Conservation (phyloP, 2,329 filamentous ascomycete species). For the Pezicula neosporulosa region DNA sequence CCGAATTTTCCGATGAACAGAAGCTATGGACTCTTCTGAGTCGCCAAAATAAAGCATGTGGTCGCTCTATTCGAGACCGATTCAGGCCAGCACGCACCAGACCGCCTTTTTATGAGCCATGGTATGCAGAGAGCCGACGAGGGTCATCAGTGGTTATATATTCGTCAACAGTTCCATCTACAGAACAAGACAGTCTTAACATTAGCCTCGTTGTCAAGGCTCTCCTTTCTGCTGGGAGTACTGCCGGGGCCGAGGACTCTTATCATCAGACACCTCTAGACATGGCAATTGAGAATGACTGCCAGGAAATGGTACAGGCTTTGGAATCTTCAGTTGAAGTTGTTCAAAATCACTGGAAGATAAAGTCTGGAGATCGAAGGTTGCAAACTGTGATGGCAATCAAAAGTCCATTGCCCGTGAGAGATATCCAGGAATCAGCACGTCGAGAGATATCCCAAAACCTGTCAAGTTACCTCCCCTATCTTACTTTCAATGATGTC, state of each 20-base stretch:
- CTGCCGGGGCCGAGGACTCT: constrained; percentile 3
- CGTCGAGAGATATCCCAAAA: not conserved
- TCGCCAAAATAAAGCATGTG: not conserved
- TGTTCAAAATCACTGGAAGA: not conserved
- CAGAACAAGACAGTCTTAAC: constrained; percentile 1
- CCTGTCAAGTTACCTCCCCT: constrained; percentile 1
- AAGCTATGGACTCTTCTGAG: not conserved
- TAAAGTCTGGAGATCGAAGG: not conserved
- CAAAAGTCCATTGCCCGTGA: constrained; percentile 1
- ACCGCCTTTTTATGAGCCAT: not conserved
- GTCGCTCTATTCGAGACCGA: not conserved
- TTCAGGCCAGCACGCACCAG: not conserved
- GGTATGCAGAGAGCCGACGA: not conserved
- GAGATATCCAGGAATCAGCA: not conserved
- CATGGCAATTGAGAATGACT: not conserved
- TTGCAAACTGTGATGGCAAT: constrained; percentile 3
- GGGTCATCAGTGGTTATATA: too few species aligned
- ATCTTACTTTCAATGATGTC: constrained; percentile 1
- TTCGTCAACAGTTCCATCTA: not conserved
- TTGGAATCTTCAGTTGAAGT: not conserved
- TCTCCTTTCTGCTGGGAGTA: constrained; percentile 5
- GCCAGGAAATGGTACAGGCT: constrained; percentile 1
- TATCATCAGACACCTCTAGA: constrained; percentile 3
- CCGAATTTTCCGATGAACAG: constrained; percentile 3
- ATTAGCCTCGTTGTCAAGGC: constrained; percentile 6